Evolutionary conservation across 2,329 filamentous ascomycete genomes (phyloP), one percentile per base, ranked within the genome.

Genomic region (Cladosporium sp.): DNA sequence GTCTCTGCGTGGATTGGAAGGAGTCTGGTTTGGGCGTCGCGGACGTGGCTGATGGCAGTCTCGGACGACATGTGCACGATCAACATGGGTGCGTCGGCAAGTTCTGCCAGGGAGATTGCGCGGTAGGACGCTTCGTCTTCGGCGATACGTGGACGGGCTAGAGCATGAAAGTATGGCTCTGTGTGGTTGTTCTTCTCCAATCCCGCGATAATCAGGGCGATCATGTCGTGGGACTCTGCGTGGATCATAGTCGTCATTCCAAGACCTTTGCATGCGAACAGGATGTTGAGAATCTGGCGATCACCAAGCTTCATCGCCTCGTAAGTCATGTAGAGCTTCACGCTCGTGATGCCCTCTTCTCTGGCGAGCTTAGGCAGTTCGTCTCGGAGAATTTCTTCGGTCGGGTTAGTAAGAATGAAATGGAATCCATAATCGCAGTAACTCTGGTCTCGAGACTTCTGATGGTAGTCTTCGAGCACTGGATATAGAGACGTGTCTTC

Each of bases 341-440:
- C 70, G 4, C 72, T 76, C 3, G 77, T 77, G 55, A 81, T 75
- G 12, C 79, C 79, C 24, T 74, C 67, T n/a, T 64, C 56, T 3
- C 70, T 56, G 3, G 71, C 73, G 15, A 80, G 62, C 15, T 69
- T 60, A 0, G 75, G 73, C 32, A 80, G 66, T 60, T 80, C 78
- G 0, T 68, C 66, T 1, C 67, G 60, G 1, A 81, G 69, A 10
- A 77, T 75, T 9, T 69, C 53, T 1, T 68, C 62, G 1, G 68
- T 74, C 0, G 79, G 78, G 58, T 80, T 79, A 0, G 75, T 74
- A 32, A 81, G 70, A 32, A 82, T 75, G 57, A 81, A 68, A 62
- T 84, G 81, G 60, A 83, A 80, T 2, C 78, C 77, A 65, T 85
- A 85, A 68, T 85, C 82, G 61, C 78, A 79, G 65, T 81, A 83